Base-by-base conservation (phyloP, 768 basidiomycete genomes). In the Tephrocybe sp. region DNA sequence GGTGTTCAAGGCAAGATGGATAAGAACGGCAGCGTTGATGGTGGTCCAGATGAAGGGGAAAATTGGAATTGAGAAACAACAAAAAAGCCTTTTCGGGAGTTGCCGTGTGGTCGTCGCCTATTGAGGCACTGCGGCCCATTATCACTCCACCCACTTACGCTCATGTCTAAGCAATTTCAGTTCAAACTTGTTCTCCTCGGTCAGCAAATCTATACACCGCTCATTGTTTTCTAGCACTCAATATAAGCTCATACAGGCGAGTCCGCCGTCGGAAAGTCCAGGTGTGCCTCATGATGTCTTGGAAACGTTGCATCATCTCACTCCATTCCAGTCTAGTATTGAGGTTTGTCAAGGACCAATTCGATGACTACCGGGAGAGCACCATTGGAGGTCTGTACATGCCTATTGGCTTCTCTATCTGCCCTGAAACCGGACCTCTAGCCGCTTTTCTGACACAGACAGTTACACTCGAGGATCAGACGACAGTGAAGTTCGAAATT, bases 391-490 rank as follows among this genome's bases (percentile, higher is more conserved):
- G 92, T 87, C 21, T 45, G 69, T 48, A 57, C 51, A 30, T 41
- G 21, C 51, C 38, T 33, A 26, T 26, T 7, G n/a, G 33, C 30
- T 25, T 21, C 38, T 17, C 8, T 34, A 34, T 36, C 28, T 58
- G n/a, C n/a, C n/a, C 33, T 54, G 59, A 59, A 46, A 61, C 45
- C 40, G 47, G 52, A 36, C 50, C 25, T 34, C 21, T 62, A 93
- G 96, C 96, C 54, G 96, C 96, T 30, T 99, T 99, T 79, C 71
- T 99, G 58, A 98, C 97, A n/a, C 96, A 98, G 70, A 97, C 95
- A 3, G 91, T 98, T 26, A 86, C 85, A 11, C 79, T 97, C 34
- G 88, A 94, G 41, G 89, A 94, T 65, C 84, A 86, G 56, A 90
- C 90, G 20, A 86, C 86, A 20, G 91, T 99, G 64, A 98, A 98